Base-by-base conservation (phyloP, 495 filamentous ascomycete species). In the Lasiosphaeria miniovina region DNA sequence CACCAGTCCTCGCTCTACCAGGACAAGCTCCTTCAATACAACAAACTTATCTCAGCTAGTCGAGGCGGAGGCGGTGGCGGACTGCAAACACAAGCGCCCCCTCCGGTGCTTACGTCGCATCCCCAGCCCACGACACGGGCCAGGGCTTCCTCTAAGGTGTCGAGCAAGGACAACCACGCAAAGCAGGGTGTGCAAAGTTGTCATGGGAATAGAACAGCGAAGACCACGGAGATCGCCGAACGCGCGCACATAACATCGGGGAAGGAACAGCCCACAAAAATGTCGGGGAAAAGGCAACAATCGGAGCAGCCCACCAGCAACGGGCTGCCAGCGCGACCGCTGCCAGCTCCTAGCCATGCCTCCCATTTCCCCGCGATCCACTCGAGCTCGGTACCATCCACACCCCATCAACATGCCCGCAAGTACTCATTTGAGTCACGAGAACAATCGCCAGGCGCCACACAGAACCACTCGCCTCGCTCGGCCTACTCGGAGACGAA, bases 341-440 rank as follows among this genome's bases (percentile, higher is more conserved):
- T 70, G 58, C 71, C 65, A 50, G 74, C 71, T 41, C 54, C 67
- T 3, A 61, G 60, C 15, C 68, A 74, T 51, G 59, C 65, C 49
- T 62, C 67, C 52, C 59, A 63, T 11, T 52, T 59, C 38, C 59
- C 62, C 11, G 52, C 84, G 12, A 79, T 87, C 40, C 91, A 95
- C 59, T 96, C 94, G 10, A 96, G 81, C 68, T 98, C 94, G 15
- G 86, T 98, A 24, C 94, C 94, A 0, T 96, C 94, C 4, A 98
- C 94, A 1, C 94, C 94, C 4, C 91, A 91, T 61, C 92, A 97
- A 69, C 87, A 90, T 71, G 82, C 91, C 64, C 85, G 91, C 63
- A 88, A 91, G 64, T 87, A 91, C 66, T 89, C 89, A 15, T 91
- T 90, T 60, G 85, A 86, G 68, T 93, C 90, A 31, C 82, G 92